phyloP scores from a whole-genome alignment of 1,139 yeast species.

The Barnettozyma hawaiiensis region DNA sequence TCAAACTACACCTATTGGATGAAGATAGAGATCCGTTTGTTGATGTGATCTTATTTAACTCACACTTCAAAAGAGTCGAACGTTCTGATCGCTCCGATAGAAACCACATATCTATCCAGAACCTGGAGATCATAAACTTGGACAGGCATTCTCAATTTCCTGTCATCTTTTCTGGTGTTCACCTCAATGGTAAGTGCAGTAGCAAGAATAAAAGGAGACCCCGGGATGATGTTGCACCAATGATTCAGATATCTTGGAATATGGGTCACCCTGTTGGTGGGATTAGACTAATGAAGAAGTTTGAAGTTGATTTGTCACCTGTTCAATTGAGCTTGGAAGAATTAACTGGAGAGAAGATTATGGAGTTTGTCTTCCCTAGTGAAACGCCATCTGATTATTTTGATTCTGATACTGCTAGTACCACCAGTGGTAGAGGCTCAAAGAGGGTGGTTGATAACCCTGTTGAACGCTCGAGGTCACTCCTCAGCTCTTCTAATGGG shows the following conservation, averaged over 20 bases:
- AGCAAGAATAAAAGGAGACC: conserved; percentile 15
- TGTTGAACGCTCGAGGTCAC: too few relatives aligned
- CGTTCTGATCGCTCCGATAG: conserved; percentile 60
- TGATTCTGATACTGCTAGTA: conserved; percentile 10
- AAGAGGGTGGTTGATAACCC: conserved; percentile 4
- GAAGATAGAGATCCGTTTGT: conserved; percentile 58
- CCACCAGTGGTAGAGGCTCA: background rate
- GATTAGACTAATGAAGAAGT: conserved; percentile 50
- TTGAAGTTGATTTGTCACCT: conserved; percentile 50
- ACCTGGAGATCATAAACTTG: conserved; percentile 68
- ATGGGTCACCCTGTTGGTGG: conserved; percentile 68
- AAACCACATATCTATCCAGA: conserved; percentile 52
- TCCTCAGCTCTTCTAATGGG: too few relatives aligned
- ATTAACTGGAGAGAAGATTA: conserved; percentile 48
- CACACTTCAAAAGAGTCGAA: conserved; percentile 55
- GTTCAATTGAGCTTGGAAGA: conserved; percentile 56
- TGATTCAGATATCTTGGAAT: conserved; percentile 53
- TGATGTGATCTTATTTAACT: conserved; percentile 63
- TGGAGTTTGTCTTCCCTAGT: conserved; percentile 51
- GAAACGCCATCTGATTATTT: conserved; percentile 23
- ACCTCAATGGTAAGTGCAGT: conserved; percentile 15
- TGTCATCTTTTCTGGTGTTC: conserved; percentile 57
- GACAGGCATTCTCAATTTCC: conserved; percentile 60
- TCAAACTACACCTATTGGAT: conserved; percentile 66
- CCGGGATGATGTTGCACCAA: conserved; percentile 21